These are phyloP conservation scores for Cylindrodendrum hubeiense DNA, from an alignment of 2,329 filamentous ascomycete genomes.

Conservation along the genomic window DNA sequence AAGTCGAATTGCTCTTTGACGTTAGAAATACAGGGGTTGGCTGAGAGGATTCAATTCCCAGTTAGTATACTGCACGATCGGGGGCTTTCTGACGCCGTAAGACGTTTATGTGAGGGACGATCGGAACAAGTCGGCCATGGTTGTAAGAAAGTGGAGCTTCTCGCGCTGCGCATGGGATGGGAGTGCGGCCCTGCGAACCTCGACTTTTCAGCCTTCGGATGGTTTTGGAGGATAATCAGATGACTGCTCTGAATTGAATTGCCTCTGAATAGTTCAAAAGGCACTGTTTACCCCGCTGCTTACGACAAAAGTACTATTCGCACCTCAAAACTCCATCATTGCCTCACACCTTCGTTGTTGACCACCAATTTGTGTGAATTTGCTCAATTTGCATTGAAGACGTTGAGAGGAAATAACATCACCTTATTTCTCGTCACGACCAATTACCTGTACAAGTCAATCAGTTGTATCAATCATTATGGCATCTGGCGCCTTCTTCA, in stretches of 20 bases:
- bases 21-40: background rate
- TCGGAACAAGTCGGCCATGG: background rate
- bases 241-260: background rate
- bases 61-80: constrained; percentile 1
- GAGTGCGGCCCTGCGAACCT: background rate
- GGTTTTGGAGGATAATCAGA: constrained; percentile 6
- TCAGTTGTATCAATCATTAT: constrained; percentile 42
- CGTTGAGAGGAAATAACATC: background rate
- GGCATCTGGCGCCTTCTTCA: constrained; percentile 54
- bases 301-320: background rate
- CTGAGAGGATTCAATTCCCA: background rate
- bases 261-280: background rate
- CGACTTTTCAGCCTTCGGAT: constrained; percentile 2
- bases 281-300: background rate
- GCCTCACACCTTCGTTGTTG: background rate
- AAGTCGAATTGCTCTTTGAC: background rate
- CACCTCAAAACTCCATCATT: background rate
- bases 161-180: background rate
- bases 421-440: background rate
- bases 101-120: background rate
- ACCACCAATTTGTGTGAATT: background rate
- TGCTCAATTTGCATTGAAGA: background rate
- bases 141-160: background rate
- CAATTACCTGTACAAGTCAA: background rate
- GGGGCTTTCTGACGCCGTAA: constrained; percentile 6